Percentiles rank a stretch among this genome's conserved stretches.
phyloP scores from a whole-genome alignment of 306 rosid genomes.

The Urtica urens region DNA sequence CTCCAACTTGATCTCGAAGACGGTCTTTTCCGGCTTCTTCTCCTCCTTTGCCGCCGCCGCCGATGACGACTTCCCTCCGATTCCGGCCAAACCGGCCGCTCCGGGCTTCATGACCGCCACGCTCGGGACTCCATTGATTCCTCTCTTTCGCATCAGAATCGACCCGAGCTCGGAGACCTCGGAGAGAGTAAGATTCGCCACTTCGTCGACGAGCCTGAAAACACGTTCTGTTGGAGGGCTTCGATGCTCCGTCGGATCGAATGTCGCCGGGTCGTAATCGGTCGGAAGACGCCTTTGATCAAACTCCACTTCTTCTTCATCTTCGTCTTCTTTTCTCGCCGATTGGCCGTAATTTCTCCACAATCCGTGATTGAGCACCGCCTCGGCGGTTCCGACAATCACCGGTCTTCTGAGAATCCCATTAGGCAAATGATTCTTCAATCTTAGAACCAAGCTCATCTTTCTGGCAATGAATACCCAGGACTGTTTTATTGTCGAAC shows the following conservation, averaged over 20 bases:
- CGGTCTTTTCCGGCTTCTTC: slow-evolving; percentile 68
- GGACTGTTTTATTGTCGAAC: slow-evolving; percentile 14
- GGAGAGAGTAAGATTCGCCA: slow-evolving; percentile 59
- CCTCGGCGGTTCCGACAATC: slow-evolving; percentile 14
- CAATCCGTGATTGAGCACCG: slow-evolving; percentile 20
- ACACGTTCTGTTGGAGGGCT: slow-evolving; percentile 78
- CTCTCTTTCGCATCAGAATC: slow-evolving; percentile 53
- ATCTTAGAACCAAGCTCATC: slow-evolving; percentile 54
- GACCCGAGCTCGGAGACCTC: slow-evolving; percentile 70
- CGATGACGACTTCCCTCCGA: slow-evolving; percentile 37
- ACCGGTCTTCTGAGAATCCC: slow-evolving; percentile 24
- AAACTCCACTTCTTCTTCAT: slow-evolving; percentile 72
- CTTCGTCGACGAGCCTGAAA: slow-evolving; percentile 73
- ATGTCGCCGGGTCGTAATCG: slow-evolving; percentile 77
- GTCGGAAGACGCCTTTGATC: slow-evolving; percentile 90
- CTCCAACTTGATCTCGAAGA: slow-evolving; percentile 64
- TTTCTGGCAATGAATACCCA: slow-evolving; percentile 14
- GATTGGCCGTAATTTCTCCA: slow-evolving; percentile 49
- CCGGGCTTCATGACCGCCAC: slow-evolving; percentile 74
- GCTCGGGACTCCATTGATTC: slow-evolving; percentile 45
- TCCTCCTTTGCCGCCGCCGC: slow-evolving; percentile 54
- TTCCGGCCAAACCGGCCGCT: slow-evolving; percentile 55
- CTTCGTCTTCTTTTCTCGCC: slow-evolving; percentile 56
- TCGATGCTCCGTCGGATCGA: slow-evolving; percentile 69
- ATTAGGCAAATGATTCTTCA: slow-evolving; percentile 39